Evolutionary conservation across 2,329 filamentous ascomycete species (phyloP).

Genomic region (Fusarium irregulare): DNA sequence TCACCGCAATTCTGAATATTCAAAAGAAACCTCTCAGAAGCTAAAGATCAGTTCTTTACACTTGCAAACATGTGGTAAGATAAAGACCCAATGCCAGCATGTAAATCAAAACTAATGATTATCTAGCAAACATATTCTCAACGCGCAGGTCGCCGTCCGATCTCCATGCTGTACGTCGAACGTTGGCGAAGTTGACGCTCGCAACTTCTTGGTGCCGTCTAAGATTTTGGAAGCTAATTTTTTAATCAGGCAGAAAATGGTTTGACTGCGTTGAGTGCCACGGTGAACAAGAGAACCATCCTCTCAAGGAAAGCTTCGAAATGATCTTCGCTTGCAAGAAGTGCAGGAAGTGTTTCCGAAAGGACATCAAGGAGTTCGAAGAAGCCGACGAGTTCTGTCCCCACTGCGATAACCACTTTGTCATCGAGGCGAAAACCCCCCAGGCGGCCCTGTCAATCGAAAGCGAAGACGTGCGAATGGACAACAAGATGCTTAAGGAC

Average conservation of each 20-base stretch:
- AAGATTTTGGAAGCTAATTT: neutral
- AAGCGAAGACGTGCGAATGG: conserved; percentile 87
- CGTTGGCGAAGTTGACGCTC: neutral
- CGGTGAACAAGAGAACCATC: conserved; percentile 80
- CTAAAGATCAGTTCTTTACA: neutral
- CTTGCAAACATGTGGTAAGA: conserved; percentile 53
- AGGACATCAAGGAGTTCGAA: conserved; percentile 91
- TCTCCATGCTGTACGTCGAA: conserved; percentile 86
- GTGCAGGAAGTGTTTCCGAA: conserved; percentile 98
- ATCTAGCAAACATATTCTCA: conserved; percentile 93
- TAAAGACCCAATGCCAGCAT: neutral
- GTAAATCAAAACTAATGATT: conserved; percentile 14
- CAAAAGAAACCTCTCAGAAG: neutral
- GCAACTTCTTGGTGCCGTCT: neutral
- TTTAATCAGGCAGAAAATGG: conserved; percentile 85
- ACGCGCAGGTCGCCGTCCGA: conserved; percentile 96
- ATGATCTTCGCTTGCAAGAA: conserved; percentile 99
- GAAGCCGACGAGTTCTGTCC: conserved; percentile 99
- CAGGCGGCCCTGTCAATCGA: conserved; percentile 87
- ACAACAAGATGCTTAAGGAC: conserved; percentile 93
- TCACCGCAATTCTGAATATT: neutral
- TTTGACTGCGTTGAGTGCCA: conserved; percentile 99
- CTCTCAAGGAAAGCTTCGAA: conserved; percentile 80
- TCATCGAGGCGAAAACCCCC: conserved; percentile 87
- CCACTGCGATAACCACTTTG: conserved; percentile 98